phyloP scores from a whole-genome alignment of 805 yeast genomes.

The Pichia thaimueangensis region DNA sequence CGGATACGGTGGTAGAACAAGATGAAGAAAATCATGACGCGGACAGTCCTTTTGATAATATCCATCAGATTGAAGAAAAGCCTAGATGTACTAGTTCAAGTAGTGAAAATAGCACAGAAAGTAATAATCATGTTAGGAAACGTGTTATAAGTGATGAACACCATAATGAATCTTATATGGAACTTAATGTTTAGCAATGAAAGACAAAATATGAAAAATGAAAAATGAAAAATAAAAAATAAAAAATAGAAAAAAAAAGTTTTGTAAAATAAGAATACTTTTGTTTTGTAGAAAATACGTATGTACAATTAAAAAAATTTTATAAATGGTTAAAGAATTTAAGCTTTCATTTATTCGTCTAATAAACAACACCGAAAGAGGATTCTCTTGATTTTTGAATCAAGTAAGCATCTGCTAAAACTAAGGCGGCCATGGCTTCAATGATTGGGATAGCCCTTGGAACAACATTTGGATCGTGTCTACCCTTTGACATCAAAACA shows the following conservation, averaged over 20 bases:
- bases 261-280: too few relatives aligned
- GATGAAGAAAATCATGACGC: conserved; percentile 1
- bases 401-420: conserved; percentile 76
- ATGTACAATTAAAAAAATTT: too few relatives aligned
- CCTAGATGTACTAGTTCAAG: conserved; percentile 13
- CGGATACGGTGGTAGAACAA: too few relatives aligned
- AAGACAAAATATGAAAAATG: too few relatives aligned
- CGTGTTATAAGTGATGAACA: conserved; percentile 27
- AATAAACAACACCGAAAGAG: conserved; percentile 32
- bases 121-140: conserved; percentile 11
- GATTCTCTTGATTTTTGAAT: conserved; percentile 81
- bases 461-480: conserved; percentile 98
- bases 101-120: conserved; percentile 3
- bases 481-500: conserved; percentile 88
- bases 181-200: too few relatives aligned
- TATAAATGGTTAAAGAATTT: too few relatives aligned
- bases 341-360: too few relatives aligned
- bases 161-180: conserved; percentile 3
- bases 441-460: conserved; percentile 99
- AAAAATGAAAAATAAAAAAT: too few relatives aligned
- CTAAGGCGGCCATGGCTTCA: conserved; percentile 97
- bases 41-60: not conserved
- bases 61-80: not conserved
- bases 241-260: too few relatives aligned
- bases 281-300: too few relatives aligned